Evolutionary conservation across 768 basidiomycete genomes (phyloP).

Genomic region (Boletus sp.): DNA sequence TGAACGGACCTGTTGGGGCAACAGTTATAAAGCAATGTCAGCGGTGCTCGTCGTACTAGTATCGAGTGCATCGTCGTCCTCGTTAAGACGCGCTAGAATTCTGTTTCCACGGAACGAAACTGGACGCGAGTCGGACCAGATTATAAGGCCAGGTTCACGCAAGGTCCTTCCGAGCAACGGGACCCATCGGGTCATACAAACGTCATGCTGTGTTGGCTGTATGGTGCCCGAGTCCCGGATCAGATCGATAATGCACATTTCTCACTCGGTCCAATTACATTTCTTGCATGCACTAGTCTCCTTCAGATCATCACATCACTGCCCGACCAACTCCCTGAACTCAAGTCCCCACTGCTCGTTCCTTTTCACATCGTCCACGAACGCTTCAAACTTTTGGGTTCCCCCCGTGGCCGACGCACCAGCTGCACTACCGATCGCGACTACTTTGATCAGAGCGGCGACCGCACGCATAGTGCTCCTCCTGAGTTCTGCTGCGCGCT

Average conservation of each 20-base stretch:
- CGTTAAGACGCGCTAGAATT: background rate
- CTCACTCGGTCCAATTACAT: background rate
- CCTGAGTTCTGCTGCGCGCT: constrained; percentile 87
- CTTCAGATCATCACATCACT: constrained; percentile 19
- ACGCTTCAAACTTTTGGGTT: constrained; percentile 62
- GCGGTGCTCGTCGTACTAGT: constrained; percentile 6
- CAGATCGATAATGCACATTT: background rate
- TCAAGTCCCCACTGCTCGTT: constrained; percentile 64
- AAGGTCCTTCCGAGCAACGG: constrained; percentile 16
- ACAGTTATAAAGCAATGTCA: background rate
- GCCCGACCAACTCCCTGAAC: constrained; percentile 39
- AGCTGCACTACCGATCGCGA: constrained; percentile 53
- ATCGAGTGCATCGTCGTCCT: constrained; percentile 7
- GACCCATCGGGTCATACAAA: background rate
- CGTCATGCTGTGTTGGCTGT: background rate
- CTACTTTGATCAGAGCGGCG: constrained; percentile 78
- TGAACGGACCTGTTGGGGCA: background rate
- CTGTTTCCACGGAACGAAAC: background rate
- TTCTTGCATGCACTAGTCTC: background rate
- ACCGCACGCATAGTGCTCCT: constrained; percentile 85
- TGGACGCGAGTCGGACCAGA: background rate
- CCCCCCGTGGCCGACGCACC: constrained; percentile 23
- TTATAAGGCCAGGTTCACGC: background rate
- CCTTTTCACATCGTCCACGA: constrained; percentile 73
- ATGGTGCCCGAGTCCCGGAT: background rate